Evolutionary conservation across 768 basidiomycete genomes (phyloP).

Genomic region (Tricholoma bakamatsutake): DNA sequence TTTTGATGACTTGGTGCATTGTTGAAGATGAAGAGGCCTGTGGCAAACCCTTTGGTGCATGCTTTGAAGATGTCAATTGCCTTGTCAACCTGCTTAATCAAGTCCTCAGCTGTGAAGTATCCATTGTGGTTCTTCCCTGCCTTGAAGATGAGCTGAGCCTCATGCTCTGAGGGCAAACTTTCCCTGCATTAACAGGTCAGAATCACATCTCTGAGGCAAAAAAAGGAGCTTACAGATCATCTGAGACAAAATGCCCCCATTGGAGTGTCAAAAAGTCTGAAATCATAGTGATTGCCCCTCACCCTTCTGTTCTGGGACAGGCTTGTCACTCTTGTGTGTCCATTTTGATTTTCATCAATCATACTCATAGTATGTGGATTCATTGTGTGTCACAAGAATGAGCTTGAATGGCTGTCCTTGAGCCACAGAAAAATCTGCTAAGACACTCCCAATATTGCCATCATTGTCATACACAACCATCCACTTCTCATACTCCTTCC

Average conservation of each 20-base stretch:
- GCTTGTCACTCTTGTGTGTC: background rate
- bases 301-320: background rate
- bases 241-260: background rate
- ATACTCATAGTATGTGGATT: background rate
- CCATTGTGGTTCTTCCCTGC: background rate
- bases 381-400: background rate
- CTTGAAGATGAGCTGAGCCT: background rate
- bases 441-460: background rate
- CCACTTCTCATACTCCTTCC: background rate
- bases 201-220: background rate
- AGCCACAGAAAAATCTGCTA: slow-evolving; percentile 15
- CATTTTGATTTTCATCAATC: background rate
- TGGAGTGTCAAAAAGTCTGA: background rate
- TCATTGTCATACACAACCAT: background rate
- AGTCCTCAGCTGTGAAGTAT: background rate
- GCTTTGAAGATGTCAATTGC: background rate
- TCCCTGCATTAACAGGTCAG: background rate
- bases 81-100: background rate
- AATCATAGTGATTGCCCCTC: background rate
- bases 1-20: slow-evolving; percentile 11
- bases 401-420: background rate
- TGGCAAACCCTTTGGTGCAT: slow-evolving; percentile 1
- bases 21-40: slow-evolving; percentile 9
- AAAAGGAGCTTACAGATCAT: background rate
- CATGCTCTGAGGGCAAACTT: background rate